Evolutionary conservation across 805 yeast species (phyloP).

Genomic region (Candida qinlingensis): DNA sequence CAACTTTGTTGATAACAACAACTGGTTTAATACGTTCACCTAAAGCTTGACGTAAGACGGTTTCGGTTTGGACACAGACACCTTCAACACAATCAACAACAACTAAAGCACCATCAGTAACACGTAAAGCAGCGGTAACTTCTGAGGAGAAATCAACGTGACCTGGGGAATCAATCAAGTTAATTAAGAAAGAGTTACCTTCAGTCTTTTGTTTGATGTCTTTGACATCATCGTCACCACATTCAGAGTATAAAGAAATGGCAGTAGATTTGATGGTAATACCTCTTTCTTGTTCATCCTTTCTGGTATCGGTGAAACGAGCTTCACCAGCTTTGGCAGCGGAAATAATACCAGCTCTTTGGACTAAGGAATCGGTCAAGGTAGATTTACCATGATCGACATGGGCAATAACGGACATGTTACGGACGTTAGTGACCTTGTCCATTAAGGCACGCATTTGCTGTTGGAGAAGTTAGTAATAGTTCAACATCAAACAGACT

Average conservation of each 20-base stretch:
- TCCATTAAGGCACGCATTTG: slow-evolving; percentile 99
- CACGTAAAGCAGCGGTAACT: slow-evolving; percentile 99
- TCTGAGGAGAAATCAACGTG: slow-evolving; percentile 99
- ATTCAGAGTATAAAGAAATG: slow-evolving; percentile 88
- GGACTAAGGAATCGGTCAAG: slow-evolving; percentile 97
- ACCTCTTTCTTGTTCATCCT: slow-evolving; percentile 99
- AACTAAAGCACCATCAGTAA: slow-evolving; percentile 99
- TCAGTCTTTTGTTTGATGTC: slow-evolving; percentile 77
- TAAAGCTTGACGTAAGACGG: slow-evolving; percentile 97
- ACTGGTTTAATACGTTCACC: slow-evolving; percentile 99
- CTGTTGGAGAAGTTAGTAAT: slow-evolving; percentile 22
- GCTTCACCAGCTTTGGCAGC: slow-evolving; percentile 99
- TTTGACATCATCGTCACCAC: slow-evolving; percentile 83
- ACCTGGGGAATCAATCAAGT: slow-evolving; percentile 99
- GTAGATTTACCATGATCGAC: slow-evolving; percentile 99
- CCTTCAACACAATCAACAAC: slow-evolving; percentile 99
- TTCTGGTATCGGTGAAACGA: slow-evolving; percentile 99
- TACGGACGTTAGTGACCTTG: slow-evolving; percentile 99
- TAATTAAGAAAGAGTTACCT: slow-evolving; percentile 93
- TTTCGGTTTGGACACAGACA: slow-evolving; percentile 99
- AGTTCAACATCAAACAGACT: background rate
- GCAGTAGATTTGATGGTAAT: slow-evolving; percentile 99
- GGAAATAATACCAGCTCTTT: slow-evolving; percentile 98
- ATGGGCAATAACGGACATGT: slow-evolving; percentile 99
- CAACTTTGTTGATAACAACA: slow-evolving; percentile 97